Percentiles rank a stretch among this genome's conserved stretches.
Conservation (phyloP, 1,139 yeast genomes). For the Kurtzmaniella quercitrusa region DNA sequence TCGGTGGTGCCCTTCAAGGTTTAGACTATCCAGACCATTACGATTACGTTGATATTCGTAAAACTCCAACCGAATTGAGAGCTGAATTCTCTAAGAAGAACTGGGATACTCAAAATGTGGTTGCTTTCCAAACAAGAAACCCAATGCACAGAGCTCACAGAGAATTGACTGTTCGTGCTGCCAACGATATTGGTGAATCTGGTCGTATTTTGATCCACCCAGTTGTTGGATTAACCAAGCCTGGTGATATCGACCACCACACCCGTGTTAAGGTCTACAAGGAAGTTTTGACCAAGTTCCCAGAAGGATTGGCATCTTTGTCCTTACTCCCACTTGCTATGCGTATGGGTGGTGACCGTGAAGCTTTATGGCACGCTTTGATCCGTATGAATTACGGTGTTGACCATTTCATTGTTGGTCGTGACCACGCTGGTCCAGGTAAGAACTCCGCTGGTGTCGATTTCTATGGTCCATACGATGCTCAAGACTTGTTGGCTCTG, state of each 20-base stretch:
- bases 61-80: constrained; percentile 88
- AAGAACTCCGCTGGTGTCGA: constrained; percentile 89
- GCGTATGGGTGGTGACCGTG: constrained; percentile 99
- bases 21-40: constrained; percentile 82
- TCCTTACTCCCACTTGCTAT: constrained; percentile 90
- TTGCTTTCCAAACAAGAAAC: constrained; percentile 96
- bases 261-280: constrained; percentile 95
- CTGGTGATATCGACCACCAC: constrained; percentile 97
- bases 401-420: constrained; percentile 93
- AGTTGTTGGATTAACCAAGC: constrained; percentile 94
- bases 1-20: constrained; percentile 88
- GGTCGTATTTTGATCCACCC: constrained; percentile 88
- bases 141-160: constrained; percentile 99
- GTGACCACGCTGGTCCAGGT: constrained; percentile 99
- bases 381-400: constrained; percentile 97
- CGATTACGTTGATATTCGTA: constrained; percentile 83
- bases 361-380: constrained; percentile 97
- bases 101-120: constrained; percentile 74
- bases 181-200: constrained; percentile 45
- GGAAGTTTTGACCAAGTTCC: constrained; percentile 87
- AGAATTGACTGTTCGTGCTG: constrained; percentile 94
- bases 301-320: constrained; percentile 87
- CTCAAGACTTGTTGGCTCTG: constrained; percentile 81
- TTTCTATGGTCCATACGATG: constrained; percentile 96
- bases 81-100: constrained; percentile 73